Conservation (phyloP, 2,329 filamentous ascomycete species). For the Elsinoe arachidis region DNA sequence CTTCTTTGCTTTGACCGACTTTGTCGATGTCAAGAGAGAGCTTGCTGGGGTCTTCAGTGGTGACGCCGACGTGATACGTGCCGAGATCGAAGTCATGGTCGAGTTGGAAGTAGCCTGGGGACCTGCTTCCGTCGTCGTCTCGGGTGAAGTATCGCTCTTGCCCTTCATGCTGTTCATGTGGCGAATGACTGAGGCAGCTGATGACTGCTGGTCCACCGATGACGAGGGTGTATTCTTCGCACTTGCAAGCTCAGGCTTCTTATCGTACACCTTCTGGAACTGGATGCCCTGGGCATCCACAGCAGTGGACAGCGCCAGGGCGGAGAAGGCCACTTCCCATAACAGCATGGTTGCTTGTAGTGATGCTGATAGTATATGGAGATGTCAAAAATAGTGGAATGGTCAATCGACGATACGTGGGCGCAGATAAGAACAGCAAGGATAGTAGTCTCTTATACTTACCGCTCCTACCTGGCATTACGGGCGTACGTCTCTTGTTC, state of each 20-base stretch:
- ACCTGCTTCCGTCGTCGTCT: neutral
- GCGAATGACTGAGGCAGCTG: neutral
- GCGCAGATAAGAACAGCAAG: too few species aligned
- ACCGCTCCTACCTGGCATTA: too few species aligned
- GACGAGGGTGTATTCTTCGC: neutral
- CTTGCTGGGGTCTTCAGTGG: neutral
- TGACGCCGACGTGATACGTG: neutral
- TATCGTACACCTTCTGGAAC: neutral
- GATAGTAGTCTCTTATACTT: too few species aligned
- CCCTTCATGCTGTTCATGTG: neutral
- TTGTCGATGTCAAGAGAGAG: neutral
- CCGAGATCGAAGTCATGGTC: neutral
- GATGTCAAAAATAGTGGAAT: too few species aligned
- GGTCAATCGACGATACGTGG: too few species aligned
- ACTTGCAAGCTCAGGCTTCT: constrained; percentile 2
- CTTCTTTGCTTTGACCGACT: neutral
- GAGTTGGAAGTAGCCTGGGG: neutral
- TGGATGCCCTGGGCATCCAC: constrained; percentile 8
- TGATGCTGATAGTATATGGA: too few species aligned
- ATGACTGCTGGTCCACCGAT: neutral
- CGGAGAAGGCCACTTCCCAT: neutral
- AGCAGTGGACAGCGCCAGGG: neutral
- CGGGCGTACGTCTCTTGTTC: too few species aligned
- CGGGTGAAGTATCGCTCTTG: neutral
- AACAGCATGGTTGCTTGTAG: neutral